Evolutionary conservation across 169 alveolate species (phyloP), one percentile per base, ranked within the genome.

Genomic region (Plasmodium berghei): DNA sequence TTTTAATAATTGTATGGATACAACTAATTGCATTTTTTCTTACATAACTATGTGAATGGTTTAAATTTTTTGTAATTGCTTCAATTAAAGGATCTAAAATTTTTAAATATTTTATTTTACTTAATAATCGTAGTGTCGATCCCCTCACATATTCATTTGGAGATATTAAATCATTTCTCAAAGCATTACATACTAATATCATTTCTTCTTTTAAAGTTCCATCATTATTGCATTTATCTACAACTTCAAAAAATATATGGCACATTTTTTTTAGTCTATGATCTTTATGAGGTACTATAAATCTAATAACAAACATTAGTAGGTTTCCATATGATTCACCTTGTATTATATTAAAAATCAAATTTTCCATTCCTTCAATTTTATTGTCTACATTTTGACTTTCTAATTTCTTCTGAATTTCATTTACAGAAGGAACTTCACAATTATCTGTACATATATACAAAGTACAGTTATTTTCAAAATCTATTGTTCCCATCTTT

Each of bases 101-200:
- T 72, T 96, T 97, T 59, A 95, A 93, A 85, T 96, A 93, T 85
- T 95, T 94, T 87, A 98, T 92, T 91, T 97, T 97, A 49, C 98
- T 94, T 26, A 98, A 93, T 63, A 98, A 93, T 73, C 99, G 93
- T 40, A 98, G 90, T n/a, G 99, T 97, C 24, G 99, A 95, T 1
- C 99, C 99, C 83, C 99, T 83, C 5, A 98, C 96, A 73, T 95
- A 98, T 72, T 98, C 99, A 89, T 98, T 98, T 0, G 99, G 99
- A 49, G 98, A 96, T 22, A 96, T 95, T 40, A 98, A 92, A 88
- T 98, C 99, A 73, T 97, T 97, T 80, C 99, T 91, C 83, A 98
- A 91, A 9, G 99, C 98, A 94, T 98, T 98, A 92, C 99, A 98
- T 22, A 98, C 99, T 73, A 98, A 89, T 28, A 97, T 97, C 96